Evolutionary conservation across 768 basidiomycete genomes (phyloP).

Genomic region (Tephrocybe rancida): DNA sequence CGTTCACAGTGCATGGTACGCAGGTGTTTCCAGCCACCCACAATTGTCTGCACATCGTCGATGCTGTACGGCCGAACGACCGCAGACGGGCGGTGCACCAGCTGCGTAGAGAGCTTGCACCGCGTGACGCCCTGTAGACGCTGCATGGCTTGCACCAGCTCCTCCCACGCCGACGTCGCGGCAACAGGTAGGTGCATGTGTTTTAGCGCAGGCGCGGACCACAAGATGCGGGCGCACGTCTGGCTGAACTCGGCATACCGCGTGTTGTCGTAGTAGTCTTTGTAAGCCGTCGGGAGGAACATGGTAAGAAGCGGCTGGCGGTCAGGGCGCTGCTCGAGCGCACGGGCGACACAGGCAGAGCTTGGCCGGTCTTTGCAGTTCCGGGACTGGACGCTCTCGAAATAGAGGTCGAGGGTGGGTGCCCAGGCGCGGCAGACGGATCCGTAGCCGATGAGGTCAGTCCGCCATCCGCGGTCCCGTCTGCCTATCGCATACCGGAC

Average conservation of each 20-base stretch:
- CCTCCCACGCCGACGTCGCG: background rate
- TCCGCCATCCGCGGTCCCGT: background rate
- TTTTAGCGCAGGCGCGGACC: background rate
- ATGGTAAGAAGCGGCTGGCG: background rate
- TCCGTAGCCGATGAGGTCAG: conserved; percentile 3
- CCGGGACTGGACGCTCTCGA: conserved; percentile 1
- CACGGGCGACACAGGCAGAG: background rate
- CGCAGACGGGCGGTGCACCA: background rate
- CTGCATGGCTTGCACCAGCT: background rate
- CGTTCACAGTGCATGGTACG: conserved; percentile 1
- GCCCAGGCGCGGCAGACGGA: conserved; percentile 6
- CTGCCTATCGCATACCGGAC: conserved; percentile 3
- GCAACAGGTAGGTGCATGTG: background rate
- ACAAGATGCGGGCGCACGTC: background rate
- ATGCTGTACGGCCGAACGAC: background rate
- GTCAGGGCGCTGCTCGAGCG: background rate
- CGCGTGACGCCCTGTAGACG: background rate
- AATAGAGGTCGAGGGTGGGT: conserved; percentile 1
- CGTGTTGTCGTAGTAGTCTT: background rate
- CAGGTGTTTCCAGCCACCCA: conserved; percentile 4
- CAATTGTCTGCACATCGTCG: background rate
- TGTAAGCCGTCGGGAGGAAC: background rate
- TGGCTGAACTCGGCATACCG: conserved; percentile 1
- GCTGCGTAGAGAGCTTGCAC: background rate
- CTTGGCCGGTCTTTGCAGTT: conserved; percentile 3